A percentile compares a stretch with the other conserved stretches of the same genome.
Conservation (phyloP, 768 basidiomycete species). For the Lactifluus piperatus region DNA sequence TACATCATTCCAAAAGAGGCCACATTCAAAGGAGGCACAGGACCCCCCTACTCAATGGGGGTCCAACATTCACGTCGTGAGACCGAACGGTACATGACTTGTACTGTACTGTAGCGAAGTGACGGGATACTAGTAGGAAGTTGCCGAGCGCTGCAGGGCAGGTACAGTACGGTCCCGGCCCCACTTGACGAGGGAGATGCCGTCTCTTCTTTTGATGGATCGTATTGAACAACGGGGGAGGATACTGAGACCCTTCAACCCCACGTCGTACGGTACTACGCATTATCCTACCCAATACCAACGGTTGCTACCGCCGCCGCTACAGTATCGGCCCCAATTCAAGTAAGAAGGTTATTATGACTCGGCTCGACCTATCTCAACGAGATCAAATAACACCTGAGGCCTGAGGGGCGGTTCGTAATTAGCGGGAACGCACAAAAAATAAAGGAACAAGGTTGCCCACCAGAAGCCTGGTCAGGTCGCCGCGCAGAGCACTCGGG, state of each 20-base stretch:
- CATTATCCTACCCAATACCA: neutral
- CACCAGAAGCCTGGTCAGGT: neutral
- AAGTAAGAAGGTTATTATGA: slow-evolving; percentile 3
- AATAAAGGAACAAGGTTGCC: neutral
- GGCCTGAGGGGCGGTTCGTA: neutral
- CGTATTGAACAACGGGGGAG: neutral
- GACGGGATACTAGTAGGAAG: neutral
- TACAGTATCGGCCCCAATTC: neutral
- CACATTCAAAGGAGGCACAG: neutral
- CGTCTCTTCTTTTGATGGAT: neutral
- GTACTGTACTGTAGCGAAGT: neutral
- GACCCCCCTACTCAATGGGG: neutral
- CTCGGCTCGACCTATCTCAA: neutral
- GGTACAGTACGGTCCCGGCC: neutral
- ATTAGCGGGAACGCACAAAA: too few species aligned
- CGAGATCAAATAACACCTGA: neutral
- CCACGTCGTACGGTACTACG: neutral
- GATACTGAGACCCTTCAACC: neutral
- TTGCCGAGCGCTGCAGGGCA: neutral
- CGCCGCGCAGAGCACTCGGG: neutral
- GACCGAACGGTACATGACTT: neutral
- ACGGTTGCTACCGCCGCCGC: neutral
- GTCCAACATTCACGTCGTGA: neutral
- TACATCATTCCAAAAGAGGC: neutral
- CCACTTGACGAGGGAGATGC: slow-evolving; percentile 3